Conservation (phyloP, 768 basidiomycete genomes). For the Sarcodon sp. region DNA sequence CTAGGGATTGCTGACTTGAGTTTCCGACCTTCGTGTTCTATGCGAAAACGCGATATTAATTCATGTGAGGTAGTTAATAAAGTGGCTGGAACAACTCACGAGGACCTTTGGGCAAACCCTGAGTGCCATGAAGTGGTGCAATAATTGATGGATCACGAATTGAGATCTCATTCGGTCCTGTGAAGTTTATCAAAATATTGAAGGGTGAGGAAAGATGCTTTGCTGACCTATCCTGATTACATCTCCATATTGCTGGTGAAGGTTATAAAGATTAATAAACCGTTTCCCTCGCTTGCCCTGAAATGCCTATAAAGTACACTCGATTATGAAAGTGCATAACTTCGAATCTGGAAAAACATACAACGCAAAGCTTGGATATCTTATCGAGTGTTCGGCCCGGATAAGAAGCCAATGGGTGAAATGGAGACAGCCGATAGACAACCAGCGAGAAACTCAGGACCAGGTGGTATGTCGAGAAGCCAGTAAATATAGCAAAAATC, state of each 20-base stretch:
- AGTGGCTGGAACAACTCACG: background rate
- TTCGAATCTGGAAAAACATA: background rate
- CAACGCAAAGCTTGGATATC: constrained; percentile 8
- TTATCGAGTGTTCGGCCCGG: constrained; percentile 8
- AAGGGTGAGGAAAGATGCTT: background rate
- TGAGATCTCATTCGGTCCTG: constrained; percentile 7
- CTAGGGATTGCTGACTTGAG: background rate
- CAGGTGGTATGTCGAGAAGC: constrained; percentile 4
- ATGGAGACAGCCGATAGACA: constrained; percentile 10
- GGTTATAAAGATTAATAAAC: constrained; percentile 8
- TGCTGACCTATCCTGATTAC: constrained; percentile 11
- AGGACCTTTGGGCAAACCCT: constrained; percentile 3
- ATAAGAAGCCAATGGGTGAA: constrained; percentile 10
- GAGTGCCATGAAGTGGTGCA: constrained; percentile 2
- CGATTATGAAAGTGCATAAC: background rate
- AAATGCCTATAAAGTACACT: background rate
- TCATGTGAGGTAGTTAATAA: background rate
- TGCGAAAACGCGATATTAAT: background rate
- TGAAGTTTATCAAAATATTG: background rate
- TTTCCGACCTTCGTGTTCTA: background rate
- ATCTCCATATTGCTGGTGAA: constrained; percentile 12
- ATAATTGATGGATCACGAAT: constrained; percentile 5
- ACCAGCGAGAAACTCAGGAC: constrained; percentile 6
- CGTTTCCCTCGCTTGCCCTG: constrained; percentile 8
- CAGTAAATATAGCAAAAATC: background rate